phyloP scores from a whole-genome alignment of 2,329 filamentous ascomycete genomes.

The Albifimbria verrucaria region DNA sequence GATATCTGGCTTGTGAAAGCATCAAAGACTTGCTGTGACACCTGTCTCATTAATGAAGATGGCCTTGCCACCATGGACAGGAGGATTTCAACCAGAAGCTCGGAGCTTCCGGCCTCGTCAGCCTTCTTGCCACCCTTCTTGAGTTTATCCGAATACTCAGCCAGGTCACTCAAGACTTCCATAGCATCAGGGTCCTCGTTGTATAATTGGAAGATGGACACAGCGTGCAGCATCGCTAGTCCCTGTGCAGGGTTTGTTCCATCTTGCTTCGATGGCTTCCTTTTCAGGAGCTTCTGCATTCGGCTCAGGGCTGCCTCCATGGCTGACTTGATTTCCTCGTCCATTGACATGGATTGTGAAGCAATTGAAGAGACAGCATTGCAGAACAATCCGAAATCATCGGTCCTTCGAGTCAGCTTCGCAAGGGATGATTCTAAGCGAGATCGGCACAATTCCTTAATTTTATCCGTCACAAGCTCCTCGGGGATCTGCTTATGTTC shows the following conservation, averaged over 20 bases:
- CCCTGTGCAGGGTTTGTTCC: conserved; percentile 52
- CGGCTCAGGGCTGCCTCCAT: conserved; percentile 49
- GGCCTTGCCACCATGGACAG: conserved; percentile 86
- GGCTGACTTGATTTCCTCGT: conserved; percentile 50
- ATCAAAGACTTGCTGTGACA: conserved; percentile 84
- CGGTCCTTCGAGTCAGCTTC: conserved; percentile 51
- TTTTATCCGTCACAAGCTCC: conserved; percentile 46
- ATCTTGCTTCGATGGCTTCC: conserved; percentile 28
- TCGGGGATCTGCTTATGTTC: conserved; percentile 37
- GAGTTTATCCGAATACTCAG: conserved; percentile 67
- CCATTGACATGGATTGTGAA: conserved; percentile 49
- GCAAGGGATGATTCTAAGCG: conserved; percentile 57
- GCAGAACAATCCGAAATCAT: conserved; percentile 52
- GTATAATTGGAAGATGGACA: conserved; percentile 85
- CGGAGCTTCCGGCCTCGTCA: conserved; percentile 56
- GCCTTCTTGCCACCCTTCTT: conserved; percentile 43
- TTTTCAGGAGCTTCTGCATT: conserved; percentile 51
- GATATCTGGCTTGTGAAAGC: conserved; percentile 76
- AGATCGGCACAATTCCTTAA: conserved; percentile 51
- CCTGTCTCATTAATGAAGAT: conserved; percentile 78
- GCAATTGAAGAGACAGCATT: conserved; percentile 53
- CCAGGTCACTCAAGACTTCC: conserved; percentile 77
- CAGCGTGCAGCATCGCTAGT: conserved; percentile 75
- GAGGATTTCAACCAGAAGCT: conserved; percentile 80
- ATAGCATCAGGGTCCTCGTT: conserved; percentile 85